Percentiles rank a stretch among this genome's conserved stretches.
Conservation (phyloP, 495 filamentous ascomycete species). For the Xylaria flabelliformis region DNA sequence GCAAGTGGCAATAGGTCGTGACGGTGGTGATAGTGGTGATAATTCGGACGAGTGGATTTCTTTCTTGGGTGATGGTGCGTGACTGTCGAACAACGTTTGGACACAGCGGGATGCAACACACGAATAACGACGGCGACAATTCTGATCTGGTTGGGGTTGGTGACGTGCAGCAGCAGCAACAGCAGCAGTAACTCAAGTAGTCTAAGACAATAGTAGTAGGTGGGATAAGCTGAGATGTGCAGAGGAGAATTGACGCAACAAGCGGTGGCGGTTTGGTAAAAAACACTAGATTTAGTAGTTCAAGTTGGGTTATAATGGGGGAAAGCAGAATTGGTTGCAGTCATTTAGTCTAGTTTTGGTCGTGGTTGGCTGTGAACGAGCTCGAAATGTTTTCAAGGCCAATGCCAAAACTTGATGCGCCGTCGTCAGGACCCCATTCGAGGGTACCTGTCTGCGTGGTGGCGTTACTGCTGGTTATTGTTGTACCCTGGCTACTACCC, state of each 20-base stretch:
- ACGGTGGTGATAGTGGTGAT: neutral
- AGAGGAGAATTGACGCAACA: slow-evolving; percentile 3
- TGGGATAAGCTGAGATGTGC: slow-evolving; percentile 3
- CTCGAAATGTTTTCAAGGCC: slow-evolving; percentile 31
- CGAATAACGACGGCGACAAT: neutral
- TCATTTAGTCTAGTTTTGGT: slow-evolving; percentile 15
- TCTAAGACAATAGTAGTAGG: neutral
- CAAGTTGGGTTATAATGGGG: slow-evolving; percentile 18
- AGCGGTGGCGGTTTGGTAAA: slow-evolving; percentile 18
- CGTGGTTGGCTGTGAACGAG: slow-evolving; percentile 22
- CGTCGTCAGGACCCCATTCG: slow-evolving; percentile 21
- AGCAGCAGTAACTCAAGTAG: neutral
- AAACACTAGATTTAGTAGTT: slow-evolving; percentile 4
- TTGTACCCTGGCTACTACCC: slow-evolving; percentile 15
- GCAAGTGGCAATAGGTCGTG: neutral
- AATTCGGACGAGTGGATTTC: neutral
- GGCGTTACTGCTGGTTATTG: slow-evolving; percentile 1
- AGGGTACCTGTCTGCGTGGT: slow-evolving; percentile 16
- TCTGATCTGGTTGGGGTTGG: neutral
- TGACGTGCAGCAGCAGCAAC: neutral
- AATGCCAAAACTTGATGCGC: slow-evolving; percentile 24
- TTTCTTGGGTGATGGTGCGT: neutral
- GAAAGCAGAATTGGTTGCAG: slow-evolving; percentile 28
- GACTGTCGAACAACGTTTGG: neutral
- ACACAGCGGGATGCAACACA: neutral